phyloP scores from a whole-genome alignment of 495 filamentous ascomycete genomes.

The Podospora conica region DNA sequence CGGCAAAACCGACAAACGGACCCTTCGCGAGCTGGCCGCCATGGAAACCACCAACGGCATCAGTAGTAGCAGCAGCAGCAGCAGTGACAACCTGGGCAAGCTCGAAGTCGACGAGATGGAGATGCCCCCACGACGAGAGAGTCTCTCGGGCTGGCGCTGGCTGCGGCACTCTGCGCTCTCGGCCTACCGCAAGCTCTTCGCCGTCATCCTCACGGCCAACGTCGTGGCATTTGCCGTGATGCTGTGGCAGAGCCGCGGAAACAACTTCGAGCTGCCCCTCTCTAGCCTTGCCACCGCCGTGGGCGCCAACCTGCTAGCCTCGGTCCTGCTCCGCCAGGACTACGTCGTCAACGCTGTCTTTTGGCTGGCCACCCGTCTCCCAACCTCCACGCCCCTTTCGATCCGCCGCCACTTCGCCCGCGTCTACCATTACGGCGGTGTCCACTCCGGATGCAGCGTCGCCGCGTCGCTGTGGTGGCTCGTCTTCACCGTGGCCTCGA shows the following conservation, averaged over 20 bases:
- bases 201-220: conserved; percentile 18
- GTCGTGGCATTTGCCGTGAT: conserved; percentile 18
- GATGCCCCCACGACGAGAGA: background rate
- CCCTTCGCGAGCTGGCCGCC: conserved; percentile 19
- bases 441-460: conserved; percentile 58
- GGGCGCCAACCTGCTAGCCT: conserved; percentile 37
- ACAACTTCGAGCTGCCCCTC: conserved; percentile 19
- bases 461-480: conserved; percentile 57
- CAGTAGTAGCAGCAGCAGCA: no score
- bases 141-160: conserved; percentile 7
- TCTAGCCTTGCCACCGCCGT: conserved; percentile 34
- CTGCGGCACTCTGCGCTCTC: conserved; percentile 13
- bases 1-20: conserved; percentile 36
- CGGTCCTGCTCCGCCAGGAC: conserved; percentile 53
- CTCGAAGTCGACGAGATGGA: background rate
- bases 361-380: conserved; percentile 43
- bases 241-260: conserved; percentile 25
- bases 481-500: conserved; percentile 50
- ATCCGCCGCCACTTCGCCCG: conserved; percentile 55
- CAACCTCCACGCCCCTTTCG: conserved; percentile 48
- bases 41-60: no score
- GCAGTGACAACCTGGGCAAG: conserved; percentile 1
- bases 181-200: conserved; percentile 9
- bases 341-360: conserved; percentile 59
- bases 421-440: conserved; percentile 57